Evolutionary conservation across 805 yeast species (phyloP).

Genomic region (Candida alai): DNA sequence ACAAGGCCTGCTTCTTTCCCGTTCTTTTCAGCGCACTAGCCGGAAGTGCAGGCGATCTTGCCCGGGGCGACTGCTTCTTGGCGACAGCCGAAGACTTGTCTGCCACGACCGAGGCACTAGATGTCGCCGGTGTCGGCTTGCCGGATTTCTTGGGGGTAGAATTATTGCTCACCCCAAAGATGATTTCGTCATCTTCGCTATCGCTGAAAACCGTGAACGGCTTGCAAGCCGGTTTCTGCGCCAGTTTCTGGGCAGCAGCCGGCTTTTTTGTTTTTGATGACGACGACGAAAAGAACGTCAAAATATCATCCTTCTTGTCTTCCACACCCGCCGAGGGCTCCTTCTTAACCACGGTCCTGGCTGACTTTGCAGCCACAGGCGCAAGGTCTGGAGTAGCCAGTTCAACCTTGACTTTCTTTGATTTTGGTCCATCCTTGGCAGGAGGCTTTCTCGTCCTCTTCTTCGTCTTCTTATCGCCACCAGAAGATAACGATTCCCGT

Average conservation of each 20-base stretch:
- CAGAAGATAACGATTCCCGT: slow-evolving; percentile 48
- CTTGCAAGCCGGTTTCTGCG: too few species aligned
- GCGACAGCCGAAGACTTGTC: slow-evolving; percentile 6
- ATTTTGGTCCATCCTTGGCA: slow-evolving; percentile 11
- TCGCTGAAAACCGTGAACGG: slow-evolving; percentile 21
- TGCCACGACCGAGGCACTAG: slow-evolving; percentile 2
- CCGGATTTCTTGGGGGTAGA: slow-evolving; percentile 8
- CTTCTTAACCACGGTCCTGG: slow-evolving; percentile 8
- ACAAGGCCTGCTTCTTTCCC: slow-evolving; percentile 9
- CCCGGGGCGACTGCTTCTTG: slow-evolving; percentile 2
- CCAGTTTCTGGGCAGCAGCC: slow-evolving; percentile 3
- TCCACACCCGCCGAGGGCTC: slow-evolving; percentile 10
- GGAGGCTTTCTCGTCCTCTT: slow-evolving; percentile 15
- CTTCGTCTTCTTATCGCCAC: slow-evolving; percentile 41
- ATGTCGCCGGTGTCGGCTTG: slow-evolving; percentile 3
- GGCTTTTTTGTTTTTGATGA: slow-evolving; percentile 5
- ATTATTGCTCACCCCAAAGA: slow-evolving; percentile 12
- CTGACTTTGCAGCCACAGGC: background rate
- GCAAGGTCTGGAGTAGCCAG: background rate
- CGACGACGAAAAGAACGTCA: slow-evolving; percentile 18
- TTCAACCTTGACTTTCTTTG: slow-evolving; percentile 12
- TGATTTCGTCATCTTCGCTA: slow-evolving; percentile 33
- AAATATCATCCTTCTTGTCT: slow-evolving; percentile 18
- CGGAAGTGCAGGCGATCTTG: background rate
- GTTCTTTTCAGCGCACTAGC: too few species aligned